These are phyloP conservation scores for Inga leiocalycina DNA, from an alignment of 306 rosid genomes.

Conservation along the genomic window DNA sequence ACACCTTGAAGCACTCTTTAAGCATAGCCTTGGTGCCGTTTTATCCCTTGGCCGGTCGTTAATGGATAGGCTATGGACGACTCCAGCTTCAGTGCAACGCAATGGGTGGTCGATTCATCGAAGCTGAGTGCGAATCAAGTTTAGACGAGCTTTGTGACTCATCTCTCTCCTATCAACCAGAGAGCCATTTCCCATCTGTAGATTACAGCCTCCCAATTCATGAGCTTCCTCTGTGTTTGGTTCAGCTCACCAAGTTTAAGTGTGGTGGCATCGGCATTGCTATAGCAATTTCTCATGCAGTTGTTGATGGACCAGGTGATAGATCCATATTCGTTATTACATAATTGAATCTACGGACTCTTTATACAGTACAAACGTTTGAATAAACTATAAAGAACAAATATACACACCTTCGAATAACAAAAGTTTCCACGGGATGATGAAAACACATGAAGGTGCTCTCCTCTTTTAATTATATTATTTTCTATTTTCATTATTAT, in stretches of 20 bases:
- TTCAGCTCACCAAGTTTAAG: constrained; percentile 47
- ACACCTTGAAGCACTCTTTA: constrained; percentile 49
- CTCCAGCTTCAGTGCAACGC: constrained; percentile 62
- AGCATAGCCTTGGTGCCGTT: constrained; percentile 54
- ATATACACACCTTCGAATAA: too few relatives aligned
- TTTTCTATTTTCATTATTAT: too few relatives aligned
- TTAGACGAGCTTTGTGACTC: constrained; percentile 46
- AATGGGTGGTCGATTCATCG: constrained; percentile 46
- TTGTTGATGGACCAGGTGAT: constrained; percentile 51
- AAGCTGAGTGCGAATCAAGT: constrained; percentile 45
- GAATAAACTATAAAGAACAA: too few relatives aligned
- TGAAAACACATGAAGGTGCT: too few relatives aligned
- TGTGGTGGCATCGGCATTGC: constrained; percentile 58
- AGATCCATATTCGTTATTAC: not conserved
- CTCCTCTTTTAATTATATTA: too few relatives aligned
- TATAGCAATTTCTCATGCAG: constrained; percentile 43
- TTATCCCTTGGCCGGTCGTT: constrained; percentile 68
- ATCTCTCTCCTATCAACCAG: constrained; percentile 26
- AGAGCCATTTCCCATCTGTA: constrained; percentile 32
- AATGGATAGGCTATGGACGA: constrained; percentile 47
- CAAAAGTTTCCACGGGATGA: too few relatives aligned
- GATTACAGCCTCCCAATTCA: constrained; percentile 54
- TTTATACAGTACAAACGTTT: too few relatives aligned
- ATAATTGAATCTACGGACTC: too few relatives aligned
- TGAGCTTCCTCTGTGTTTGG: constrained; percentile 8